phyloP scores from a whole-genome alignment of 2,329 filamentous ascomycete species.

The Emmonsiellopsis sp. region DNA sequence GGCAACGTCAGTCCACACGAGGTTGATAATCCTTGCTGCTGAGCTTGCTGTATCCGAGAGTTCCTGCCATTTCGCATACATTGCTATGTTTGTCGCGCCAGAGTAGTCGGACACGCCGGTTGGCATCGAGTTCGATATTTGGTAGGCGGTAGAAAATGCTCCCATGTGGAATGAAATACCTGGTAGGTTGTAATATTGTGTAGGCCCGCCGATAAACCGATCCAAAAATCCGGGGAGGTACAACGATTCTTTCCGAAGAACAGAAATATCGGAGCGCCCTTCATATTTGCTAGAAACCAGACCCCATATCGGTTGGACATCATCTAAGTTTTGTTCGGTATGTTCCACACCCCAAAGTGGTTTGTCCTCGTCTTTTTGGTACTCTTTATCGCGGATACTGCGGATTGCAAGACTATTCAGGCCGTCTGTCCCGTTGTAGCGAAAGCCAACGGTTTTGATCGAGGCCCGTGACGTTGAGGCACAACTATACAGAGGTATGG shows the following conservation, averaged over 20 bases:
- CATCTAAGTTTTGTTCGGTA: constrained; percentile 15
- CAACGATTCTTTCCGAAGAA: constrained; percentile 21
- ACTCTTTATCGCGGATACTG: constrained; percentile 29
- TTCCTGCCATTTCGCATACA: constrained; percentile 35
- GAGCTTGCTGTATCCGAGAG: constrained; percentile 19
- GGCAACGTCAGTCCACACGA: constrained; percentile 39
- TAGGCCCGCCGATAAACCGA: background rate
- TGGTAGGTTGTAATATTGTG: constrained; percentile 24
- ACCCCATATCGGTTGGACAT: constrained; percentile 33
- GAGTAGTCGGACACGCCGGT: constrained; percentile 22
- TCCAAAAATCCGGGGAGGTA: constrained; percentile 22
- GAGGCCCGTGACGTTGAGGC: constrained; percentile 34
- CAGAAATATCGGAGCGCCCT: constrained; percentile 24
- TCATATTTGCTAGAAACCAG: constrained; percentile 25
- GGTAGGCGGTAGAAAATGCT: constrained; percentile 17
- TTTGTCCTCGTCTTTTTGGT: constrained; percentile 20
- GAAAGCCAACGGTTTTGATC: constrained; percentile 39
- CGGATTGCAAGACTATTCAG: constrained; percentile 28
- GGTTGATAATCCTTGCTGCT: constrained; percentile 31
- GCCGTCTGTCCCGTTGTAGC: constrained; percentile 32
- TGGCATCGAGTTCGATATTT: background rate
- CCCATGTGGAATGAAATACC: constrained; percentile 23
- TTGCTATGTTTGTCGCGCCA: constrained; percentile 29
- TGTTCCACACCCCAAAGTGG: constrained; percentile 34
- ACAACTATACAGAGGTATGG: constrained; percentile 36